Conservation (phyloP, 164 flowering plant species). For the Macadamia integrifolia region DNA sequence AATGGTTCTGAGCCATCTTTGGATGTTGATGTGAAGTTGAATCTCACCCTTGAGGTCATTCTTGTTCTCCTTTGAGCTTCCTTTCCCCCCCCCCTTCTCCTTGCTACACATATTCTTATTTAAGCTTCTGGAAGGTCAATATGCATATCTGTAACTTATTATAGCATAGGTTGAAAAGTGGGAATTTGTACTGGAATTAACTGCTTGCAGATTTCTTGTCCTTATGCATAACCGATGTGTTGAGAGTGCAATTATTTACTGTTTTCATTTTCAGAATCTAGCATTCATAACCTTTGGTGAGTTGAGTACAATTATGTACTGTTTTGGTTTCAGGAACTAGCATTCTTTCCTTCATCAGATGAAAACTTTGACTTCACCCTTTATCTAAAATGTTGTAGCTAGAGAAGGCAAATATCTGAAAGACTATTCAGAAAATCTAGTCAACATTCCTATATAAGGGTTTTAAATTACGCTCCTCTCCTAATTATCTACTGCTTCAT, state of each 20-base stretch:
- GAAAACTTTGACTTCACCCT: too few species aligned
- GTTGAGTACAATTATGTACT: not conserved
- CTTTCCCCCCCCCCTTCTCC: too few species aligned
- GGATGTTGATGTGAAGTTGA: conserved; percentile 59
- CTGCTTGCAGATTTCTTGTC: not conserved
- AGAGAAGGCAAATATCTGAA: not conserved
- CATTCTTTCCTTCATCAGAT: too few species aligned
- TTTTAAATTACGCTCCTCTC: not conserved
- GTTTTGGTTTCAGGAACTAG: not conserved
- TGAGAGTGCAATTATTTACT: not conserved
- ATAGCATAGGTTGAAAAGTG: not conserved
- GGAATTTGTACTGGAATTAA: not conserved
- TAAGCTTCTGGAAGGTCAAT: not conserved
- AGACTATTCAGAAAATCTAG: not conserved
- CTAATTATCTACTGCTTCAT: not conserved
- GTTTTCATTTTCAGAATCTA: not conserved
- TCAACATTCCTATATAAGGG: not conserved
- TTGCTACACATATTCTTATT: not conserved
- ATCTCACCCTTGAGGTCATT: conserved; percentile 61
- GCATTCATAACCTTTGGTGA: too few species aligned
- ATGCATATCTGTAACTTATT: not conserved
- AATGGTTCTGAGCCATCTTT: conserved; percentile 39
- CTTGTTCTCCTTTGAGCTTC: conserved; percentile 1
- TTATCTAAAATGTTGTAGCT: not conserved
- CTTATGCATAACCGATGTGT: not conserved